Evolutionary conservation across 140 eudicot genomes (phyloP), one percentile per base, ranked within the genome.

Genomic region (Stevia rebaudiana): DNA sequence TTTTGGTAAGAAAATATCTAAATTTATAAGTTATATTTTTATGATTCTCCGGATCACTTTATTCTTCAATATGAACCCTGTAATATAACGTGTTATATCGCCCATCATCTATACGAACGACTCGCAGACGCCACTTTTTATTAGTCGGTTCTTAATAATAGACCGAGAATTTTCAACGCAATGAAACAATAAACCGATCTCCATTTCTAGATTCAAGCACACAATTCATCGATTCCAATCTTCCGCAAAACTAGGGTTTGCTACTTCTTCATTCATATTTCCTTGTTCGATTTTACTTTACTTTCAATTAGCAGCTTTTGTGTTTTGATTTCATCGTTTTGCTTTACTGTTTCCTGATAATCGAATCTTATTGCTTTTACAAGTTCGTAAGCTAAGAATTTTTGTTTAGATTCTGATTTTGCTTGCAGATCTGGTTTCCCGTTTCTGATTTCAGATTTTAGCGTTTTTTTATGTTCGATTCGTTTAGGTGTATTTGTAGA

Each of bases 171-270:
- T 72, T 57, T 74, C 79, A 74, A 74, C 79, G 79, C 74, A 47
- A 47, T 52, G 71, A 49, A 50, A 35, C 37, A 48, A 50, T 39
- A 18, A 22, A n/a, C n/a, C 65, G 48, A 17, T 65, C 63, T 59
- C 56, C 24, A 13, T 65, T 11, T 37, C 63, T 74, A 74, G 74
- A 74, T 66, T 65, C 69, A 37, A 42, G 58, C 43, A 68, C 31
- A 6, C 36, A 50, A 49, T 31, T 15, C 48, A 25, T 3, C 73
- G 16, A 11, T 2, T 54, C 13, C 59, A 18, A 18, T 65, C 53
- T 22, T 66, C 63, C 66, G 48, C 18, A 35, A 65, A 66, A 7
- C 50, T 66, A 66, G 74, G 79, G 74, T 74, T 74, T 56, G 74
- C 56, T 31, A 23, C 9, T 9, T 23, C 50, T 22, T 30, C 60